Percentiles rank a stretch among this genome's conserved stretches.
phyloP scores from a whole-genome alignment of 176 grass and related monocot species.

The Microstegium vimineum region DNA sequence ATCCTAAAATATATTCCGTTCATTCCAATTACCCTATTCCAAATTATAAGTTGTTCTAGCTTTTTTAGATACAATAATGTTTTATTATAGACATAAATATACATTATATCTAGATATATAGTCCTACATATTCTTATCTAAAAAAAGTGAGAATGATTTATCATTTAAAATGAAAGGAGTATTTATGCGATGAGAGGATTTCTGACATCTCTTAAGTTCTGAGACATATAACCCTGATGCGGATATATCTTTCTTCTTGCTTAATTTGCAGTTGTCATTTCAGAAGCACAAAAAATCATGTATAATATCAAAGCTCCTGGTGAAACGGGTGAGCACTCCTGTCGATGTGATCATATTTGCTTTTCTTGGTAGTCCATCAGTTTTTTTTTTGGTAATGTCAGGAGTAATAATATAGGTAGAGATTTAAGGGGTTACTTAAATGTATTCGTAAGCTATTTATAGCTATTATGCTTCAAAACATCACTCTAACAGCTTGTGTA shows the following conservation, averaged over 20 bases:
- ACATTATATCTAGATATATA: too few relatives aligned
- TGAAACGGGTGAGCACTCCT: neutral
- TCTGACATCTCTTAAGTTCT: neutral
- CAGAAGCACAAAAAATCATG: neutral
- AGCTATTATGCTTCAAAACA: too few relatives aligned
- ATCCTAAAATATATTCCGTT: too few relatives aligned
- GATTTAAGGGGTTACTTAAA: neutral
- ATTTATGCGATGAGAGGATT: neutral
- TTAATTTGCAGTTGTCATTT: neutral
- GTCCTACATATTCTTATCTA: too few relatives aligned
- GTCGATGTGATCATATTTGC: neutral
- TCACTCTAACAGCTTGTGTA: too few relatives aligned
- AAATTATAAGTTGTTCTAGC: too few relatives aligned
- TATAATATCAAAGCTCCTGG: neutral
- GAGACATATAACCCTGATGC: neutral
- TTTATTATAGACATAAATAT: too few relatives aligned
- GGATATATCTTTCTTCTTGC: neutral
- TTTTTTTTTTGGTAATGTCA: neutral
- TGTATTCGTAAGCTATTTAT: too few relatives aligned
- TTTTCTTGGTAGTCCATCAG: neutral
- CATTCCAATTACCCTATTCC: too few relatives aligned
- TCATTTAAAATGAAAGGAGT: neutral
- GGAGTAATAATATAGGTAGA: too few relatives aligned
- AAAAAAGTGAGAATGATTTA: neutral
- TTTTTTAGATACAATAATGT: too few relatives aligned